Percentiles rank a stretch among this genome's conserved stretches.
phyloP scores from a whole-genome alignment of 1,284 basidiomycete species.

The Phaffia rhodozyma region DNA sequence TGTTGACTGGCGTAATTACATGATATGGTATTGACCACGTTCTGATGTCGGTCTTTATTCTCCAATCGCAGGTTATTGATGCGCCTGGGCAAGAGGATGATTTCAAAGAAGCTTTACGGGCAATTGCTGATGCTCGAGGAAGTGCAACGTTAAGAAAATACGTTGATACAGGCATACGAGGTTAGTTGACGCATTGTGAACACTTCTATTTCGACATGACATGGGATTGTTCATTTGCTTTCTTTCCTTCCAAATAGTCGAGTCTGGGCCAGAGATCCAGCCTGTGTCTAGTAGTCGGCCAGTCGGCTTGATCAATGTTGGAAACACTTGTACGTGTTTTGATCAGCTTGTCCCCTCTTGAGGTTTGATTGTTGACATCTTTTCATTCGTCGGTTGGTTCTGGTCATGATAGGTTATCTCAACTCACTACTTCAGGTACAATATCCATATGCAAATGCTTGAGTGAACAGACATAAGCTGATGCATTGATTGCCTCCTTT shows the following conservation, averaged over 20 bases:
- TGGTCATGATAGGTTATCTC: slow-evolving; percentile 43
- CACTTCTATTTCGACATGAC: slow-evolving; percentile 48
- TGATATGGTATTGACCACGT: not conserved
- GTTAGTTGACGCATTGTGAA: not conserved
- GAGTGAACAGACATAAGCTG: slow-evolving; percentile 7
- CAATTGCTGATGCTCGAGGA: slow-evolving; percentile 50
- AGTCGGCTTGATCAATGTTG: slow-evolving; percentile 78
- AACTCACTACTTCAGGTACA: slow-evolving; percentile 67
- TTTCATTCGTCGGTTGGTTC: too few species aligned
- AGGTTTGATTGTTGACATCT: too few species aligned
- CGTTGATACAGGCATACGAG: slow-evolving; percentile 44
- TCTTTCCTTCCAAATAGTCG: slow-evolving; percentile 40
- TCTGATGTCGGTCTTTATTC: not conserved
- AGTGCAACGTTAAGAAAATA: slow-evolving; percentile 59
- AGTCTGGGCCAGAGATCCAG: slow-evolving; percentile 39
- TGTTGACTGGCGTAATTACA: not conserved
- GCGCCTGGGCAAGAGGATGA: slow-evolving; percentile 25
- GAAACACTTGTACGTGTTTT: slow-evolving; percentile 56
- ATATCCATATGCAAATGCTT: not conserved
- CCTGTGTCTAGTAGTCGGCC: slow-evolving; percentile 53
- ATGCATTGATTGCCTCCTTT: slow-evolving; percentile 16
- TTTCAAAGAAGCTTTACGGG: slow-evolving; percentile 31
- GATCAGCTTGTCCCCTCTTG: too few species aligned
- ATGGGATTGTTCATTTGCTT: slow-evolving; percentile 11
- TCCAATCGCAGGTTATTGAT: slow-evolving; percentile 52